Conservation (phyloP, 805 yeast species). For the Suhomyces faveliae region DNA sequence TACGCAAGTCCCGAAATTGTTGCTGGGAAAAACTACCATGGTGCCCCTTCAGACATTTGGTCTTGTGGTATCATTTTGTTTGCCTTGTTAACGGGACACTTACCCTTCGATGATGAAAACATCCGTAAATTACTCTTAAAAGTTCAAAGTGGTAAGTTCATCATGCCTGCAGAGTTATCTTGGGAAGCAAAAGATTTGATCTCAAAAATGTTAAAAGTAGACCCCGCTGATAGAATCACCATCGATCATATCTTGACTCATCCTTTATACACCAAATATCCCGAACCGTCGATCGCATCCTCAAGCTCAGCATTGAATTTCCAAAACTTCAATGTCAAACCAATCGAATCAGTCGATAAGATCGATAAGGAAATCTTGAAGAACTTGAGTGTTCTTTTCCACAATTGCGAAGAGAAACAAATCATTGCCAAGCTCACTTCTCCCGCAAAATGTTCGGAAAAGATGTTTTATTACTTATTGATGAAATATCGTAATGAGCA, state of each 20-base stretch:
- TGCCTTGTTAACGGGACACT: conserved; percentile 90
- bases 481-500: conserved; percentile 75
- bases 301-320: conserved; percentile 11
- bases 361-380: conserved; percentile 74
- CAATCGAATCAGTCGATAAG: conserved; percentile 42
- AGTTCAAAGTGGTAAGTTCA: conserved; percentile 86
- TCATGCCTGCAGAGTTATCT: conserved; percentile 78
- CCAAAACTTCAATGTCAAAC: conserved; percentile 25
- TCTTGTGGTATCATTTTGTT: conserved; percentile 94
- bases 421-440: conserved; percentile 54
- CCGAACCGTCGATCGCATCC: conserved; percentile 28
- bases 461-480: conserved; percentile 74
- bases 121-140: conserved; percentile 82
- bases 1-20: conserved; percentile 98
- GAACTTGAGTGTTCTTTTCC: conserved; percentile 77
- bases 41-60: conserved; percentile 97
- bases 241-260: conserved; percentile 76
- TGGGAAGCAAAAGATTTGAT: conserved; percentile 86
- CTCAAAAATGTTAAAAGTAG: conserved; percentile 72
- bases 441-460: conserved; percentile 66
- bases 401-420: conserved; percentile 60
- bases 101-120: conserved; percentile 96
- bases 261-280: conserved; percentile 78
- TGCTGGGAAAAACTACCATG: conserved; percentile 91
- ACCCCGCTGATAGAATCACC: conserved; percentile 76